Base-by-base conservation (phyloP, 2,329 filamentous ascomycete species). In the Stachybotrys echinatus region DNA sequence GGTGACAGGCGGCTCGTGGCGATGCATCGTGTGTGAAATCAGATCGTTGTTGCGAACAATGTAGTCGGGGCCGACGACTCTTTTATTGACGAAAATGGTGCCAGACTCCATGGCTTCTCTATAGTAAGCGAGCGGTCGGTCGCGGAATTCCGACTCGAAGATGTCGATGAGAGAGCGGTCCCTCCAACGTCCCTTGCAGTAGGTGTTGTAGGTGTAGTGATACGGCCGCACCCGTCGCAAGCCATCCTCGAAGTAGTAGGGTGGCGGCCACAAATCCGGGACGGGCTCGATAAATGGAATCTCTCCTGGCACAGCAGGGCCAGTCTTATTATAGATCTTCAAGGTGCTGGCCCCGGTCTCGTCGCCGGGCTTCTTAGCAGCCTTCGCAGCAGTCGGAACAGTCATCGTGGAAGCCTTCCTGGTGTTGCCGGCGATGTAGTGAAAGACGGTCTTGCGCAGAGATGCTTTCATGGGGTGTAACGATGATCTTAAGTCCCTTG, bases 1-100 rank as follows among this genome's bases (percentile, higher is more conserved):
- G 2, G 89, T 92, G 27, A 96, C 90, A 1, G 94, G 94, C 2
- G 94, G 94, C 69, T 99, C 94, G 66, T 99, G 94, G 14, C 94
- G 87, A 68, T 99, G 94, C 53, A 95, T 79, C 4, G 91, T 96
- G 69, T 99, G 94, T 12, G 89, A 92, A 49, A 99, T 86, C 50
- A 95, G 73, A 63, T 96, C 88, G 55, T 94, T 94, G 63, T 99
- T 97, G 61, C 85, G 86, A 47, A 97, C 76, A 39, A 87, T 73
- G 49, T 90, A 84, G 55, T 85, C 74, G 2, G 85, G 81, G 1
- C 81, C 77, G 4, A 89, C 83, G 19, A 69, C 70, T 59, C 89
- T 84, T 48, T 88, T 87, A 66, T 96, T 94, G 59, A 97, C 80
- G 27, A 81, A 79, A 45, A 99, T 90, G 52, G 81, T 79, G 39